Evolutionary conservation across 352 stramenopile genomes (phyloP).

Genomic region (Phytopythium litorale): DNA sequence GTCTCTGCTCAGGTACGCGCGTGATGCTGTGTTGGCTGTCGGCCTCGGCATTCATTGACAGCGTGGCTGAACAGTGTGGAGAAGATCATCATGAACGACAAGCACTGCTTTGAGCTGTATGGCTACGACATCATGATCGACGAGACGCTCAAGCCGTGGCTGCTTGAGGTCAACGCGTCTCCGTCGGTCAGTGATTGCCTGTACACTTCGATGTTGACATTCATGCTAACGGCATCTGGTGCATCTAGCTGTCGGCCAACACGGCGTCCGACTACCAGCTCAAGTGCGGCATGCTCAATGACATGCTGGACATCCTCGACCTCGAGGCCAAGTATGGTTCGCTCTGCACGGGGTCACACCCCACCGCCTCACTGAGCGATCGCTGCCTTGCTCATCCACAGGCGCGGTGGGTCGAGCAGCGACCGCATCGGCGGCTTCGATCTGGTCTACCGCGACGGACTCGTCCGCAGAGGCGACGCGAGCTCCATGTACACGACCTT

Average conservation of each 20-base stretch:
- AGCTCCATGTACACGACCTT: constrained; percentile 74
- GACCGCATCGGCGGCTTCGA: constrained; percentile 75
- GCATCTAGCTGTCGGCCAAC: constrained; percentile 81
- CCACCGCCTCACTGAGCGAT: background rate
- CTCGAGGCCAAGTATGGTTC: constrained; percentile 73
- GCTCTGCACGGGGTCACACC: background rate
- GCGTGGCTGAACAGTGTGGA: constrained; percentile 51
- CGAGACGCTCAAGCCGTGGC: constrained; percentile 88
- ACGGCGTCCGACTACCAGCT: constrained; percentile 91
- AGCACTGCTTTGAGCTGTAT: constrained; percentile 95
- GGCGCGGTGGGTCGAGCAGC: constrained; percentile 24
- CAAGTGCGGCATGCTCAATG: constrained; percentile 93
- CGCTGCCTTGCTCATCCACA: constrained; percentile 4
- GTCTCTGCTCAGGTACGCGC: constrained; percentile 56
- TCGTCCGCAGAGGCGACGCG: constrained; percentile 48
- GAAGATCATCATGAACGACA: constrained; percentile 94
- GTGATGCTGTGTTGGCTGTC: background rate
- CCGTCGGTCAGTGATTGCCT: constrained; percentile 54
- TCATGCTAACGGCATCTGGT: background rate
- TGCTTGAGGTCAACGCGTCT: constrained; percentile 93
- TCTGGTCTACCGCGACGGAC: constrained; percentile 71
- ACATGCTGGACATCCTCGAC: constrained; percentile 94
- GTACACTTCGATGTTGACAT: background rate
- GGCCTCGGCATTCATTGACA: background rate
- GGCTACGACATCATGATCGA: constrained; percentile 93